Conservation (phyloP, 164 flowering plant genomes). For the Liriodendron chinense region DNA sequence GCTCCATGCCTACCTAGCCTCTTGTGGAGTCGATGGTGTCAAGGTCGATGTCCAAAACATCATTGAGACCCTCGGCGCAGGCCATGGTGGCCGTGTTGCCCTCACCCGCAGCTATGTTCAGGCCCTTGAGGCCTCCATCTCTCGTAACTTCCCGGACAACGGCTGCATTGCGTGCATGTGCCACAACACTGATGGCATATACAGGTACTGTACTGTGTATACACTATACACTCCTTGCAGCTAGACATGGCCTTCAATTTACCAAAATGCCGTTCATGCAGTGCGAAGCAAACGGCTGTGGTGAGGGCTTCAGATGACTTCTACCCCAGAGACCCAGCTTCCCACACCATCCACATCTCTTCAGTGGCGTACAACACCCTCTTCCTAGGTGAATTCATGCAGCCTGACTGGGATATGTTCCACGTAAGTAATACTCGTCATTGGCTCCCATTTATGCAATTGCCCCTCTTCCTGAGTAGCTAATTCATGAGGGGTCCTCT, state of each 20-base stretch:
- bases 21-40: slow-evolving; percentile 93
- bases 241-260: background rate
- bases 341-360: slow-evolving; percentile 94
- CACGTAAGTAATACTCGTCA: slow-evolving; percentile 51
- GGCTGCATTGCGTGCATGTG: slow-evolving; percentile 95
- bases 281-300: slow-evolving; percentile 85
- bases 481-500: background rate
- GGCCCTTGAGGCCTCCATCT: slow-evolving; percentile 89
- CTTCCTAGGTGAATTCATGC: slow-evolving; percentile 97
- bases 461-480: background rate
- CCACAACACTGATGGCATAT: slow-evolving; percentile 83
- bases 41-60: slow-evolving; percentile 94
- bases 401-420: slow-evolving; percentile 99
- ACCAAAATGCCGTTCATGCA: slow-evolving; percentile 11
- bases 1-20: slow-evolving; percentile 85
- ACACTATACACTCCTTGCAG: background rate
- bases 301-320: slow-evolving; percentile 98
- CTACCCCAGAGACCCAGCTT: slow-evolving; percentile 91
- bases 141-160: slow-evolving; percentile 79
- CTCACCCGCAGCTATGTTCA: slow-evolving; percentile 81
- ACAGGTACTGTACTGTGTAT: slow-evolving; percentile 19
- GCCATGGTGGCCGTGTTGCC: slow-evolving; percentile 88
- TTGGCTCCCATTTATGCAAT: background rate
- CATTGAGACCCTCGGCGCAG: slow-evolving; percentile 90
- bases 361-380: slow-evolving; percentile 92